Conservation (phyloP, 805 yeast genomes). For the Myxozyma mucilagina region DNA sequence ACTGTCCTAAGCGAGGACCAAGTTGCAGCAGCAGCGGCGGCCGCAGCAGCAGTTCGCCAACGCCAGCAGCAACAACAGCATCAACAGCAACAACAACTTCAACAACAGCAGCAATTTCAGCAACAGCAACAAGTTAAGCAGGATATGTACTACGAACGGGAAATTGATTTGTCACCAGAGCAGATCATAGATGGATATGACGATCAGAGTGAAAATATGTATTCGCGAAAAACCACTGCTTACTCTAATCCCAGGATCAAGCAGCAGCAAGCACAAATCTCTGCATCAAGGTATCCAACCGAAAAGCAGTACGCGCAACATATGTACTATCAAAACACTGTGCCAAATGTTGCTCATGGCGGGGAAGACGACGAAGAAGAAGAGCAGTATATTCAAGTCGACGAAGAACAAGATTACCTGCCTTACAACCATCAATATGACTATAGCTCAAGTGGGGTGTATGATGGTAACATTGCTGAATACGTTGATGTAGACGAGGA, state of each 20-base stretch:
- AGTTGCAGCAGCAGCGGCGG: conserved; percentile 20
- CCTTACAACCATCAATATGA: background rate
- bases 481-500: conserved; percentile 6
- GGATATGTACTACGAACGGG: conserved; percentile 4
- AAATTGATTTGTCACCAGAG: background rate
- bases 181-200: background rate
- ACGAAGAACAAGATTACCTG: background rate
- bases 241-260: background rate
- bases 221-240: background rate
- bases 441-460: background rate
- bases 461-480: background rate
- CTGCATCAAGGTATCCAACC: background rate
- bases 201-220: background rate
- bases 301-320: background rate
- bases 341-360: background rate
- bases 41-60: conserved; percentile 14
- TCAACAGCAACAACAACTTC: conserved; percentile 10
- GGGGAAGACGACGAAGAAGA: background rate
- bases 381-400: background rate
- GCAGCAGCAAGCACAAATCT: background rate
- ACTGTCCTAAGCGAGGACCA: conserved; percentile 22
- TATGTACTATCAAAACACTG: background rate
- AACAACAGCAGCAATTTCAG: background rate
- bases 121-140: background rate
- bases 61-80: conserved; percentile 31